These are phyloP conservation scores for Rhododendron griersonianum DNA, from an alignment of 148 eudicot species.

Conservation along the genomic window DNA sequence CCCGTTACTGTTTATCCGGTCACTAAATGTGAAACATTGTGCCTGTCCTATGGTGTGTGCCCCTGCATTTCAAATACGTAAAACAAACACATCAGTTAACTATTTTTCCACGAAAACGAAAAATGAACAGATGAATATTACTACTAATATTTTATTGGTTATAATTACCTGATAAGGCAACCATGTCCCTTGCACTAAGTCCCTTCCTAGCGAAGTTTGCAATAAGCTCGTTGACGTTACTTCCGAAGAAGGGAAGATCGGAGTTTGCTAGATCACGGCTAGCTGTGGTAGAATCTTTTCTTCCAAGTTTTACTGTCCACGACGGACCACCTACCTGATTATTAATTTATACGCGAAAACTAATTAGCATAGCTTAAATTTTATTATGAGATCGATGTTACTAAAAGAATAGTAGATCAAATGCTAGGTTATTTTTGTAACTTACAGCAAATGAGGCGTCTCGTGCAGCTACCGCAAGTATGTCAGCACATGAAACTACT, in stretches of 20 bases:
- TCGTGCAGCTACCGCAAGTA: constrained; percentile 31
- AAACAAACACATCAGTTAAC: not conserved
- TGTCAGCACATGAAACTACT: constrained; percentile 35
- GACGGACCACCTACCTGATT: constrained; percentile 37
- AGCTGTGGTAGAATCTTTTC: constrained; percentile 16
- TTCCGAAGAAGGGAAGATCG: too few relatives aligned
- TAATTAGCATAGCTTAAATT: not conserved
- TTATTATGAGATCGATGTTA: not conserved
- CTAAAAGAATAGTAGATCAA: not conserved
- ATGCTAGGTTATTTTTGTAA: not conserved
- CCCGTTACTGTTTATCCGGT: constrained; percentile 29
- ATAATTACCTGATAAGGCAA: too few relatives aligned
- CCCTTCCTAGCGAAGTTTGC: too few relatives aligned
- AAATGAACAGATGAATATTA: not conserved
- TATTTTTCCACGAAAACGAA: not conserved
- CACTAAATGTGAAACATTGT: constrained; percentile 26
- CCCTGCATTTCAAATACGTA: constrained; percentile 18
- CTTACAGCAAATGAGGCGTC: constrained; percentile 28
- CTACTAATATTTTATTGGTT: too few relatives aligned
- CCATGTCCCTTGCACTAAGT: too few relatives aligned
- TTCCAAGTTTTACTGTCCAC: constrained; percentile 37
- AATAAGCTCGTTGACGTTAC: too few relatives aligned
- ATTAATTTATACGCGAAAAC: not conserved
- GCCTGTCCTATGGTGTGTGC: constrained; percentile 38
- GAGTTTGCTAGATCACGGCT: too few relatives aligned